Conservation (phyloP, 176 grass and related monocot genomes). For the Coix lacrymajobi region DNA sequence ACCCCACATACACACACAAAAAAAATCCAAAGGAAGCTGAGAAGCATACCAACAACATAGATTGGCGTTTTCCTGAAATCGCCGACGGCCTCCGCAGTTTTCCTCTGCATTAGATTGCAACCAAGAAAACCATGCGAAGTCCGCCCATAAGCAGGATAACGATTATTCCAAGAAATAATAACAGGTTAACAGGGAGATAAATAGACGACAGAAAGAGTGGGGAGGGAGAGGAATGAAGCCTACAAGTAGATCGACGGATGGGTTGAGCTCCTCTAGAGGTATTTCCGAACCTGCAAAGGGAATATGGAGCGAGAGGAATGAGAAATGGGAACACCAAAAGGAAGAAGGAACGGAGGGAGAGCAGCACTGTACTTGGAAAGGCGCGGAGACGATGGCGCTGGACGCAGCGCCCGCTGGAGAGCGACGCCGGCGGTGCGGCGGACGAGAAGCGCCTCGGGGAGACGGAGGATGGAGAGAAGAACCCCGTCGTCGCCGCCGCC, state of each 20-base stretch:
- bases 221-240: background rate
- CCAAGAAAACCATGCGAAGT: background rate
- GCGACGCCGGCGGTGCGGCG: background rate
- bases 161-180: background rate
- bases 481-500: background rate
- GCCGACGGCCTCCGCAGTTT: slow-evolving; percentile 18
- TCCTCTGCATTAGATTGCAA: slow-evolving; percentile 11
- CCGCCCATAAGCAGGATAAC: background rate
- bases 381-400: background rate
- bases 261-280: slow-evolving; percentile 30
- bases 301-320: background rate
- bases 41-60: slow-evolving; percentile 24
- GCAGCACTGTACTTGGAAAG: slow-evolving; percentile 12
- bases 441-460: background rate
- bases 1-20: too few relatives aligned
- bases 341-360: background rate
- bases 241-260: slow-evolving; percentile 31
- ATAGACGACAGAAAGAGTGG: background rate
- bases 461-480: background rate
- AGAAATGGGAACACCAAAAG: background rate
- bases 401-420: background rate
- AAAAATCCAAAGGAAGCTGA: background rate
- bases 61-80: slow-evolving; percentile 46
- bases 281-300: background rate
- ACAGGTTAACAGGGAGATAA: background rate